Conservation (phyloP, 1,139 yeast species). For the Yamadazyma siamensis region DNA sequence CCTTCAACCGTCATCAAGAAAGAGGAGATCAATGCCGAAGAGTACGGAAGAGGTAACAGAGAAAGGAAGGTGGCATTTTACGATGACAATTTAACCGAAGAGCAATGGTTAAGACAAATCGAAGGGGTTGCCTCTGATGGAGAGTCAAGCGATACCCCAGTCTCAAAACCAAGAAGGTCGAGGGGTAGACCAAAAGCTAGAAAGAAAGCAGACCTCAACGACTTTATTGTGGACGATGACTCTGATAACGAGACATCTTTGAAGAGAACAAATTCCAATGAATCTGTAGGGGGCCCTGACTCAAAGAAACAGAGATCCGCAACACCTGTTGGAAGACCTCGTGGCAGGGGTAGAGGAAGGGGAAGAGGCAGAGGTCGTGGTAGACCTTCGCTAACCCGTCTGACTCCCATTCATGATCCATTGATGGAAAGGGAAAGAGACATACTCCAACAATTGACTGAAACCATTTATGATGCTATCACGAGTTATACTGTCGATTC, state of each 20-base stretch:
- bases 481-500: conserved; percentile 42
- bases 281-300: conserved; percentile 5
- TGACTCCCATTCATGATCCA: conserved; percentile 39
- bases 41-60: conserved; percentile 61
- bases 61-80: conserved; percentile 60
- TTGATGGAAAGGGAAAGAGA: conserved; percentile 41
- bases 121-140: conserved; percentile 39
- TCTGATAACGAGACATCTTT: conserved; percentile 10
- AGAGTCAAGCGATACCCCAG: conserved; percentile 30
- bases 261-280: conserved; percentile 11
- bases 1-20: conserved; percentile 51
- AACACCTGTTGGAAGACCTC: conserved; percentile 23
- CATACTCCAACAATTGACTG: conserved; percentile 38
- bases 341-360: conserved; percentile 22
- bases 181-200: conserved; percentile 27
- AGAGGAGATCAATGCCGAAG: conserved; percentile 39
- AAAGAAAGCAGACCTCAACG: conserved; percentile 13
- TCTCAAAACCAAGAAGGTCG: conserved; percentile 19
- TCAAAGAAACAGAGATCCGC: conserved; percentile 26
- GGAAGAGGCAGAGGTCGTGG: conserved; percentile 24
- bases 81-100: conserved; percentile 72
- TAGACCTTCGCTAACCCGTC: conserved; percentile 26
- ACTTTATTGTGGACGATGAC: conserved; percentile 14
- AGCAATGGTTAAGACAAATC: conserved; percentile 68
- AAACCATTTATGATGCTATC: conserved; percentile 43